These are phyloP conservation scores for Ogataea dorogensis DNA, from an alignment of 805 yeast species.

Conservation along the genomic window DNA sequence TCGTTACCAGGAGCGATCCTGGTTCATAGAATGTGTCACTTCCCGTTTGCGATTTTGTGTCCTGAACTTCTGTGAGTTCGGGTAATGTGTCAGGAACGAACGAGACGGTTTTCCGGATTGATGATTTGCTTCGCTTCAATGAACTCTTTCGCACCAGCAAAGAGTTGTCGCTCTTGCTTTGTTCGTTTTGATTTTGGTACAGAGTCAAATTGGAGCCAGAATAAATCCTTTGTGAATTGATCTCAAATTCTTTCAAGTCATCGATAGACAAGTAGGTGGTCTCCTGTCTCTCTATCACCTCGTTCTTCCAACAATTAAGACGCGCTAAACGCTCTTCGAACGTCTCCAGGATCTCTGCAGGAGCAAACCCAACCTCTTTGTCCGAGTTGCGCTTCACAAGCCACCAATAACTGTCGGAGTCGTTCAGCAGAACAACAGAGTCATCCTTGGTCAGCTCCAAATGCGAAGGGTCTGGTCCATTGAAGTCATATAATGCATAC, in stretches of 20 bases:
- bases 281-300: conserved; percentile 51
- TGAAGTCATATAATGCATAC: conserved; percentile 83
- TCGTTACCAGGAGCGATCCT: conserved; percentile 21
- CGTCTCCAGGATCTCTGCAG: conserved; percentile 93
- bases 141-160: conserved; percentile 27
- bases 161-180: conserved; percentile 22
- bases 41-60: conserved; percentile 38
- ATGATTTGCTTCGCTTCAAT: conserved; percentile 25
- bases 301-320: conserved; percentile 88
- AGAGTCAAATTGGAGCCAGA: conserved; percentile 17
- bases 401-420: conserved; percentile 97
- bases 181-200: conserved; percentile 11
- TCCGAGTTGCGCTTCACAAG: conserved; percentile 53
- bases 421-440: conserved; percentile 78
- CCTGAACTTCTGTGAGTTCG: conserved; percentile 32
- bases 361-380: conserved; percentile 78
- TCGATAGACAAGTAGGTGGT: conserved; percentile 24
- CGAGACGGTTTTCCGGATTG: conserved; percentile 30
- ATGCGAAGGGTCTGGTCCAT: conserved; percentile 92
- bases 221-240: conserved; percentile 21
- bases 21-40: conserved; percentile 41
- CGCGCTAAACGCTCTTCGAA: conserved; percentile 89
- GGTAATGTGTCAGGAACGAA: conserved; percentile 28
- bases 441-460: conserved; percentile 78
- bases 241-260: conserved; percentile 27